phyloP scores from a whole-genome alignment of 2,329 filamentous ascomycete species.

The Curvularia sp. region DNA sequence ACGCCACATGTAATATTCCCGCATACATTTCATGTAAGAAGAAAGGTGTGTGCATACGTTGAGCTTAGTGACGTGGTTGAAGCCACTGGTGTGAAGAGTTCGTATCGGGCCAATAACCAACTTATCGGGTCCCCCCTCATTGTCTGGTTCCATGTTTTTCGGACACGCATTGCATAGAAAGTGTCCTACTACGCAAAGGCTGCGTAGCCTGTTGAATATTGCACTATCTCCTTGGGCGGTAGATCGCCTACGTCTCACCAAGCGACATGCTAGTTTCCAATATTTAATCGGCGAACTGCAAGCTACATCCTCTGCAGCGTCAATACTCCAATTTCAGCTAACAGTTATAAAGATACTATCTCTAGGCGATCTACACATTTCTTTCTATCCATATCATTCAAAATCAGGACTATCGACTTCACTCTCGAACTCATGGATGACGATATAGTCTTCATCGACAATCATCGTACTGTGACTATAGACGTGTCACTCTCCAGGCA shows the following conservation, averaged over 20 bases:
- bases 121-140: not conserved
- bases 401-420: too few relatives aligned
- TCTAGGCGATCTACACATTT: not conserved
- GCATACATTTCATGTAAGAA: not conserved
- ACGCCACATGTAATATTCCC: too few relatives aligned
- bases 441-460: constrained; percentile 1
- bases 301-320: not conserved
- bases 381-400: too few relatives aligned
- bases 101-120: not conserved
- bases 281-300: constrained; percentile 4
- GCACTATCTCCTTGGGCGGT: not conserved
- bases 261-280: not conserved
- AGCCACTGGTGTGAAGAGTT: not conserved
- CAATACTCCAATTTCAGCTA: not conserved
- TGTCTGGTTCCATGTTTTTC: not conserved
- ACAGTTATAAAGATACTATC: not conserved
- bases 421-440: constrained; percentile 2
- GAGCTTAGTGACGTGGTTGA: not conserved
- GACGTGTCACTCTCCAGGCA: not conserved
- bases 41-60: not conserved
- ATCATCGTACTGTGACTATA: not conserved
- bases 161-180: not conserved
- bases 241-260: not conserved
- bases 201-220: not conserved
- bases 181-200: not conserved